Evolutionary conservation across 2,329 filamentous ascomycete species (phyloP).

Genomic region (Myotisia sp.): DNA sequence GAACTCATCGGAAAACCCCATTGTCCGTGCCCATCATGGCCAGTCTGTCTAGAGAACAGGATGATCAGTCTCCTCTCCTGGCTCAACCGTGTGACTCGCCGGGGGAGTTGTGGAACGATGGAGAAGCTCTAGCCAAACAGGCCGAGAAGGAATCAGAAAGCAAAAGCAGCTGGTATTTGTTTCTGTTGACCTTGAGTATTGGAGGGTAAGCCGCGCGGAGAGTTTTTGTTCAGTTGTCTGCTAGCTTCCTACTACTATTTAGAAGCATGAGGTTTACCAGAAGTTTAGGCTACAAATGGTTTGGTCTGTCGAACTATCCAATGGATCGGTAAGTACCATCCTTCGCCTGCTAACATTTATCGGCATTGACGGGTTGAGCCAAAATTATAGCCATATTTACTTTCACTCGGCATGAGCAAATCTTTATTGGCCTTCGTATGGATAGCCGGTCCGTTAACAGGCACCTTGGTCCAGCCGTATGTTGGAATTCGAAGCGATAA

Average conservation of each 20-base stretch:
- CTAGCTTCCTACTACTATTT: neutral
- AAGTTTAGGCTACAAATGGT: slow-evolving; percentile 64
- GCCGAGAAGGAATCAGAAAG: slow-evolving; percentile 41
- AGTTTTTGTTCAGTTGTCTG: slow-evolving; percentile 14
- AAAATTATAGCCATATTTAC: slow-evolving; percentile 48
- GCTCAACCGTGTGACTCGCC: slow-evolving; percentile 9
- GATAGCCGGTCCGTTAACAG: slow-evolving; percentile 69
- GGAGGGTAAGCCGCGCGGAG: no score
- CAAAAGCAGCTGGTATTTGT: slow-evolving; percentile 73
- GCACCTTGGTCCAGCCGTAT: slow-evolving; percentile 67
- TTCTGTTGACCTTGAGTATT: slow-evolving; percentile 72
- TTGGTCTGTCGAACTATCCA: slow-evolving; percentile 89
- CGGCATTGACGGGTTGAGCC: neutral
- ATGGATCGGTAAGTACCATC: slow-evolving; percentile 52
- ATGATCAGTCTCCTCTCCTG: slow-evolving; percentile 11
- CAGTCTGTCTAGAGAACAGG: slow-evolving; percentile 9
- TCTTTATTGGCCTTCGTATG: slow-evolving; percentile 70
- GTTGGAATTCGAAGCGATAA: slow-evolving; percentile 70
- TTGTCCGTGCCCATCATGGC: no score
- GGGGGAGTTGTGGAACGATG: slow-evolving; percentile 13
- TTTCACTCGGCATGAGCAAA: slow-evolving; percentile 71
- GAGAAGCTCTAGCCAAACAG: slow-evolving; percentile 20
- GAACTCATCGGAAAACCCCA: neutral
- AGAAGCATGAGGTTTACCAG: neutral
- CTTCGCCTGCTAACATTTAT: neutral